Conservation (phyloP, 2,329 filamentous ascomycete species). For the Penicillium thymicola region DNA sequence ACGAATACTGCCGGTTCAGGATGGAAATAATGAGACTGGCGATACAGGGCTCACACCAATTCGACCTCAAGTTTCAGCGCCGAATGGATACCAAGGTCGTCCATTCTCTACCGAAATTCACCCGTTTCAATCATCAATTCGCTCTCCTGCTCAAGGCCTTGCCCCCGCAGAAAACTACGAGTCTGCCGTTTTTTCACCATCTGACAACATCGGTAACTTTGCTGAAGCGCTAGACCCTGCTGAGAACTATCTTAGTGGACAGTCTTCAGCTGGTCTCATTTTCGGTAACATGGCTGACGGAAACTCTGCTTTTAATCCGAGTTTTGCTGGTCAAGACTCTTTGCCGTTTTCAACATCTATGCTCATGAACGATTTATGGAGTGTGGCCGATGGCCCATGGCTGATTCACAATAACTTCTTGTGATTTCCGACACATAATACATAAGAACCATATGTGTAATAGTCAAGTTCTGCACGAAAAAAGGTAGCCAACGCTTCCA, state of each 20-base stretch:
- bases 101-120: neutral
- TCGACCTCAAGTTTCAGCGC: neutral
- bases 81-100: neutral
- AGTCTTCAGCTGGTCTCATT: conserved; percentile 18
- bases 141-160: neutral
- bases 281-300: conserved; percentile 19
- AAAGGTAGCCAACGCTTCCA: neutral
- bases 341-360: conserved; percentile 19
- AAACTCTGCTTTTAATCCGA: conserved; percentile 10
- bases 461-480: neutral
- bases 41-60: neutral
- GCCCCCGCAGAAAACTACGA: conserved; percentile 1
- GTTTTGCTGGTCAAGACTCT: conserved; percentile 11
- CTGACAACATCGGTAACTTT: neutral
- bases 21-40: neutral
- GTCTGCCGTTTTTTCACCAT: neutral
- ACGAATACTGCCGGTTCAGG: neutral
- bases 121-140: neutral
- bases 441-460: neutral
- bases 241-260: conserved; percentile 1
- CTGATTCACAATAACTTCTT: conserved; percentile 29
- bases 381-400: conserved; percentile 35
- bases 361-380: conserved; percentile 29
- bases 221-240: neutral
- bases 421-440: conserved; percentile 2